A percentile compares a stretch with the other conserved stretches of the same genome.
Evolutionary conservation across 164 flowering plant species (phyloP).

Genomic region (Vitis rotundifolia): DNA sequence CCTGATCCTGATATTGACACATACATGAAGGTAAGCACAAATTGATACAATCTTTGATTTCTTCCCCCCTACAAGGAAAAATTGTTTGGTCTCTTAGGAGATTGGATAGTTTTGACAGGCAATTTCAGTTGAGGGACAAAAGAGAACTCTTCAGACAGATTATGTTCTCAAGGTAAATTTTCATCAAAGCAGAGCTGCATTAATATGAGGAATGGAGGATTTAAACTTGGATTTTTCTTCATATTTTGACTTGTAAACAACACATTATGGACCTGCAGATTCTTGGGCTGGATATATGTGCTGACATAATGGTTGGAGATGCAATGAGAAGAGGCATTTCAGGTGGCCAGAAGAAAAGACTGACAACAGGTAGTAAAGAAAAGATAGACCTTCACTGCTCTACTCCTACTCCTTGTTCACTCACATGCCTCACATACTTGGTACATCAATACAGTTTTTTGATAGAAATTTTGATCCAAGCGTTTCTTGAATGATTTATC

Average conservation of each 20-base stretch:
- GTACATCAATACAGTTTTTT: no score
- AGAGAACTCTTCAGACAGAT: conserved; percentile 49
- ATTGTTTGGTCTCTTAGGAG: not conserved
- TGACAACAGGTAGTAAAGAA: conserved; percentile 54
- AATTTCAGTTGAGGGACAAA: conserved; percentile 49
- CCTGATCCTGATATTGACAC: conserved; percentile 54
- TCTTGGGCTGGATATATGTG: conserved; percentile 64
- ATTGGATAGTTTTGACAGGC: conserved; percentile 36
- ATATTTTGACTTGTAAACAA: not conserved
- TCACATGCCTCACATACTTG: no score
- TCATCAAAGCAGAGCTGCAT: not conserved
- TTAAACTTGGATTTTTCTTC: not conserved
- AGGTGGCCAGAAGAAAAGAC: conserved; percentile 71
- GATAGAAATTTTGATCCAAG: not conserved
- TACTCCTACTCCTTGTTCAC: not conserved
- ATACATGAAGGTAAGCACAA: conserved; percentile 56
- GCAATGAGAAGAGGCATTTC: conserved; percentile 68
- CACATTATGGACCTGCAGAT: conserved; percentile 31
- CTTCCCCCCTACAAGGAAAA: no score
- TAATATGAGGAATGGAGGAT: not conserved
- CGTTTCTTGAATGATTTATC: not conserved
- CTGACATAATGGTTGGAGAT: conserved; percentile 58
- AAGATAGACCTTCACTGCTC: not conserved
- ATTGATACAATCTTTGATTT: not conserved
- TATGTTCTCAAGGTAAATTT: conserved; percentile 50